Evolutionary conservation across 2,329 filamentous ascomycete species (phyloP).

Genomic region (Pseudogymnoascus sp.): DNA sequence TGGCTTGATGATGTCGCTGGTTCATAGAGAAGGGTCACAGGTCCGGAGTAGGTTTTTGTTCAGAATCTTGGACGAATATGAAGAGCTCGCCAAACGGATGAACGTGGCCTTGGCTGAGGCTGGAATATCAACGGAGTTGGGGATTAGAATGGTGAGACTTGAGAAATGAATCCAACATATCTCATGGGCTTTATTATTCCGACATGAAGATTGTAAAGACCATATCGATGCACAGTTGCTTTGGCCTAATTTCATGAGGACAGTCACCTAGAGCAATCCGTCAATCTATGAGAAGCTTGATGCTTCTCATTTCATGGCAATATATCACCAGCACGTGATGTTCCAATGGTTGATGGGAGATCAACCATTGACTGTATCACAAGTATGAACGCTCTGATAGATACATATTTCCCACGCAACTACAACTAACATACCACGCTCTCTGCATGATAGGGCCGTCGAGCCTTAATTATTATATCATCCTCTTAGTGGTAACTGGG

Average conservation of each 20-base stretch:
- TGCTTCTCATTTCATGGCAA: background rate
- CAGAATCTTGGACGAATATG: background rate
- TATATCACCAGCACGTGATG: background rate
- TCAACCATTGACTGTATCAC: background rate
- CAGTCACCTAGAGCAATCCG: too few species aligned
- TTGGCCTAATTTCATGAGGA: background rate
- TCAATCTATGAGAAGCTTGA: background rate
- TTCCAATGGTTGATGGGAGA: background rate
- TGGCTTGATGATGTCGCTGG: background rate
- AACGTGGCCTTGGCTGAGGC: background rate
- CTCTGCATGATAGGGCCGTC: background rate
- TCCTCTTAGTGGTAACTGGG: constrained; percentile 6
- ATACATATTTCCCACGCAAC: background rate
- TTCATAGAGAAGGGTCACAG: background rate
- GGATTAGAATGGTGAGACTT: background rate
- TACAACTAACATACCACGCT: background rate
- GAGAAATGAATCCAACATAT: background rate
- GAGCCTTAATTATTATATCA: constrained; percentile 6
- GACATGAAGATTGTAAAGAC: background rate
- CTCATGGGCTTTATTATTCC: background rate
- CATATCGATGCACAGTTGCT: background rate
- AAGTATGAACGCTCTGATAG: background rate
- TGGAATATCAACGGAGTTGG: background rate
- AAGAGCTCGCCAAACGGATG: background rate
- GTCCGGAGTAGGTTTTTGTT: background rate